Evolutionary conservation across 352 stramenopile species (phyloP).

Genomic region (Hyaloperonospora brassicae): DNA sequence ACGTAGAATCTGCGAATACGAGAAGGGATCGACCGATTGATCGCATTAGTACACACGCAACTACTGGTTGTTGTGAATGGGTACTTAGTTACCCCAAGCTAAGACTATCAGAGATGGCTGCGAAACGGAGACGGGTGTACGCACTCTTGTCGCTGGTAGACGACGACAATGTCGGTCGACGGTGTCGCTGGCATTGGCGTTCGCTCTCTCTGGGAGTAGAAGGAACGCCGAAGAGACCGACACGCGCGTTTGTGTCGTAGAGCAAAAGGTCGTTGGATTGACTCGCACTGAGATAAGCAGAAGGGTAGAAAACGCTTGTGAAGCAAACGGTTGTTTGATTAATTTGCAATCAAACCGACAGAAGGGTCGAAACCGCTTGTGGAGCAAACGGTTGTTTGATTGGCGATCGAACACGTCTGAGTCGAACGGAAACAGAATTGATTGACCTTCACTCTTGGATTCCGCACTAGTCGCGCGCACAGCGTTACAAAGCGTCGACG

Average conservation of each 20-base stretch:
- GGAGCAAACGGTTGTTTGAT: neutral
- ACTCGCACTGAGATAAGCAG: no score
- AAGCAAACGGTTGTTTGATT: no score
- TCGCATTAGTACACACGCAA: slow-evolving; percentile 3
- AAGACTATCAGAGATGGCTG: neutral
- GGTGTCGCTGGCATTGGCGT: slow-evolving; percentile 12
- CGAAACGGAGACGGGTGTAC: slow-evolving; percentile 9
- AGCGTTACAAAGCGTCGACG: neutral
- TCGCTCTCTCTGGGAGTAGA: neutral
- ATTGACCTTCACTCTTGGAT: slow-evolving; percentile 17
- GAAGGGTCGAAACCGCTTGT: neutral
- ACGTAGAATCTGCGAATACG: slow-evolving; percentile 37
- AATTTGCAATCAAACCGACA: no score
- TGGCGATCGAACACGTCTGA: slow-evolving; percentile 5
- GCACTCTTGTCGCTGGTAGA: slow-evolving; percentile 54
- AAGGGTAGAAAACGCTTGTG: no score
- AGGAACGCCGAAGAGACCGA: no score
- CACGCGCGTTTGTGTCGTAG: no score
- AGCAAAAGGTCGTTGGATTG: no score
- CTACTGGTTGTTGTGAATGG: no score
- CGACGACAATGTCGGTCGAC: slow-evolving; percentile 37
- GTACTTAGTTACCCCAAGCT: no score
- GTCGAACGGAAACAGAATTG: slow-evolving; percentile 23
- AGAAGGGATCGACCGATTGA: neutral
- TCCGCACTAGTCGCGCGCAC: slow-evolving; percentile 2